phyloP scores from a whole-genome alignment of 2,329 filamentous ascomycete species.

The Aspergillus sp. region DNA sequence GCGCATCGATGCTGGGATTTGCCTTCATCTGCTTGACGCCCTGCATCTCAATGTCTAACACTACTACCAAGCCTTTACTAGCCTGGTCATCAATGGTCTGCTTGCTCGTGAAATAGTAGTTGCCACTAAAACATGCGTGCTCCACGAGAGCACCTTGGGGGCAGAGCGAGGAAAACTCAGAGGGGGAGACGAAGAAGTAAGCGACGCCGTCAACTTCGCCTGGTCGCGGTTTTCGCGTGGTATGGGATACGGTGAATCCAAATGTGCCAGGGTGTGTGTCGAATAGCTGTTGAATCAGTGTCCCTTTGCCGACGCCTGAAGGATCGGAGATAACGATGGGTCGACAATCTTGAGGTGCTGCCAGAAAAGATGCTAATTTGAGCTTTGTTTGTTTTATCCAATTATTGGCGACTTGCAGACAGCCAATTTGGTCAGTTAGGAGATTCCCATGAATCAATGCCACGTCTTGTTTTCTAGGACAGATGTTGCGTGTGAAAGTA shows the following conservation, averaged over 20 bases:
- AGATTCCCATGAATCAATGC: no score
- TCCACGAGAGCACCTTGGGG: constrained; percentile 71
- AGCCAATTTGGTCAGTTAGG: no score
- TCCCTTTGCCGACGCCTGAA: constrained; percentile 32
- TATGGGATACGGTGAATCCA: constrained; percentile 46
- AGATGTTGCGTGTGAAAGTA: no score
- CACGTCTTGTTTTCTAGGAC: no score
- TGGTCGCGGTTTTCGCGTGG: constrained; percentile 69
- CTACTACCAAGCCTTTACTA: constrained; percentile 55
- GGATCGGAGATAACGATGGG: constrained; percentile 31
- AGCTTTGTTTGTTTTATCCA: no score
- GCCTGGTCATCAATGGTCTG: constrained; percentile 18
- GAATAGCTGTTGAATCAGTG: constrained; percentile 28
- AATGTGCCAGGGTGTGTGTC: constrained; percentile 30
- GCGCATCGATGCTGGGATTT: constrained; percentile 62
- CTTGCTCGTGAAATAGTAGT: constrained; percentile 78
- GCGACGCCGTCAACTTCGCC: constrained; percentile 70
- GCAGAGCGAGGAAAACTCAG: constrained; percentile 64
- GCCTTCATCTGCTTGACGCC: constrained; percentile 85
- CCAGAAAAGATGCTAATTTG: constrained; percentile 1
- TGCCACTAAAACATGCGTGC: constrained; percentile 75
- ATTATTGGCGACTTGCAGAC: no score
- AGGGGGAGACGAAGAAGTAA: constrained; percentile 70
- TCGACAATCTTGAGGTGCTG: constrained; percentile 12
- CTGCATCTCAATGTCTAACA: constrained; percentile 88